phyloP scores from a whole-genome alignment of 2,329 filamentous ascomycete species.

The Fusarium graminum region DNA sequence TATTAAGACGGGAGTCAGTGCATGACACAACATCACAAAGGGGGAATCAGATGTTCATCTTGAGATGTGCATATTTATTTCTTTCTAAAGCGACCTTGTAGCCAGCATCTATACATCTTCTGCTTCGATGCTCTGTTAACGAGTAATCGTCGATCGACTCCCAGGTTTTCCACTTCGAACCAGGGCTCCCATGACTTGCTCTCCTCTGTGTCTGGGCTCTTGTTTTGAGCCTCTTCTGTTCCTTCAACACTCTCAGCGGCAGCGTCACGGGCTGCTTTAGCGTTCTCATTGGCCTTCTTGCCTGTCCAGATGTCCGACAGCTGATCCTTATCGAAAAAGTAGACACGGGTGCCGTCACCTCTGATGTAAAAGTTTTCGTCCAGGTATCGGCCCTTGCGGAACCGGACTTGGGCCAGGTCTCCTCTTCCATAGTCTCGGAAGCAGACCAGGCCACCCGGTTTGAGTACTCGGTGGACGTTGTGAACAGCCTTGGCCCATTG shows the following conservation, averaged over 20 bases:
- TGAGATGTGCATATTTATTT: conserved; percentile 57
- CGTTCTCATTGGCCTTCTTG: conserved; percentile 45
- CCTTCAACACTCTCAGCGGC: conserved; percentile 6
- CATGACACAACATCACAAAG: not conserved
- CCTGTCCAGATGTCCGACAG: conserved; percentile 82
- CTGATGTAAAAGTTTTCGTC: conserved; percentile 98
- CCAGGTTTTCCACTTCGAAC: conserved; percentile 83
- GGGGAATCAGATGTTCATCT: conserved; percentile 10
- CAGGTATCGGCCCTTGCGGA: conserved; percentile 94
- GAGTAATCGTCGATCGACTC: conserved; percentile 87
- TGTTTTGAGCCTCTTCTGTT: conserved; percentile 9
- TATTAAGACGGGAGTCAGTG: conserved; percentile 49
- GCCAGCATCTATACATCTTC: conserved; percentile 99
- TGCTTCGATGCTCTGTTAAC: conserved; percentile 91
- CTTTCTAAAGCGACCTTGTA: conserved; percentile 86
- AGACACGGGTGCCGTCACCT: conserved; percentile 94
- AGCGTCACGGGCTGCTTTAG: conserved; percentile 13
- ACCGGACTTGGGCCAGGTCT: conserved; percentile 94
- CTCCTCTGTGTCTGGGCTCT: conserved; percentile 39
- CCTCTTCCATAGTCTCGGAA: conserved; percentile 98
- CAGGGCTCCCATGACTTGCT: conserved; percentile 46
- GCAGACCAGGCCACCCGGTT: conserved; percentile 91
- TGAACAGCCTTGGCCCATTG: conserved; percentile 87
- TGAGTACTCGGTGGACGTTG: conserved; percentile 86
- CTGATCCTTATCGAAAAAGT: conserved; percentile 94